These are phyloP conservation scores for Komagataella kurtzmanii DNA, from an alignment of 805 yeast species.

Conservation along the genomic window DNA sequence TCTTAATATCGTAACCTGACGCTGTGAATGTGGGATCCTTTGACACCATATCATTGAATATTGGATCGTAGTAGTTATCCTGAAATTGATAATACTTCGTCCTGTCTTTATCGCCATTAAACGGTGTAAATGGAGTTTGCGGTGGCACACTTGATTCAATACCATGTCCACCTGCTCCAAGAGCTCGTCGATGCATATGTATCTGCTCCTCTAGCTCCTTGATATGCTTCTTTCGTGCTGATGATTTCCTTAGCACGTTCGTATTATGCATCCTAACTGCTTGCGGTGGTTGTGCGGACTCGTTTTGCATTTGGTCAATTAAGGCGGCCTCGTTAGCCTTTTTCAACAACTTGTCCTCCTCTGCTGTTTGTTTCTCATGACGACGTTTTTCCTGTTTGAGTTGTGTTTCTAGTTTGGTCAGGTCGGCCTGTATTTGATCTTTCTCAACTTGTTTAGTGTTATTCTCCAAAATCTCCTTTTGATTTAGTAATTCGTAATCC, in stretches of 20 bases:
- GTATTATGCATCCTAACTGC: constrained; percentile 37
- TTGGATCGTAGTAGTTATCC: constrained; percentile 46
- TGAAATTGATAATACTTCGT: constrained; percentile 32
- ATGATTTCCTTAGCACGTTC: constrained; percentile 46
- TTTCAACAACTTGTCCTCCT: constrained; percentile 26
- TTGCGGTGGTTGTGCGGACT: constrained; percentile 25
- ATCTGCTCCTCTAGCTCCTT: constrained; percentile 21
- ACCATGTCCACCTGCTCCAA: constrained; percentile 12
- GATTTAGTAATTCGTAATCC: constrained; percentile 62
- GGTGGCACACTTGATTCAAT: constrained; percentile 16
- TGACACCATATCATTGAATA: constrained; percentile 21
- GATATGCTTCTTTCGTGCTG: constrained; percentile 48
- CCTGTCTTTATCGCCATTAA: constrained; percentile 72
- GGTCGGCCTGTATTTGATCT: constrained; percentile 43
- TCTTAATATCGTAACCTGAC: constrained; percentile 68
- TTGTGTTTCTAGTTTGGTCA: constrained; percentile 62
- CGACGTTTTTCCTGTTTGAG: constrained; percentile 54
- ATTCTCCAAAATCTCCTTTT: constrained; percentile 63
- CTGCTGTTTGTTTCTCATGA: constrained; percentile 42
- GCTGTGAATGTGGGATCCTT: constrained; percentile 61
- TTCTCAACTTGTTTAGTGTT: constrained; percentile 64
- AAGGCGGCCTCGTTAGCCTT: constrained; percentile 25
- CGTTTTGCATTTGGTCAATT: constrained; percentile 40
- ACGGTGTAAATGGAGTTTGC: constrained; percentile 74
- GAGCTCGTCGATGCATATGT: constrained; percentile 14